Conservation (phyloP, 495 filamentous ascomycete genomes). For the Penicillium canariense region DNA sequence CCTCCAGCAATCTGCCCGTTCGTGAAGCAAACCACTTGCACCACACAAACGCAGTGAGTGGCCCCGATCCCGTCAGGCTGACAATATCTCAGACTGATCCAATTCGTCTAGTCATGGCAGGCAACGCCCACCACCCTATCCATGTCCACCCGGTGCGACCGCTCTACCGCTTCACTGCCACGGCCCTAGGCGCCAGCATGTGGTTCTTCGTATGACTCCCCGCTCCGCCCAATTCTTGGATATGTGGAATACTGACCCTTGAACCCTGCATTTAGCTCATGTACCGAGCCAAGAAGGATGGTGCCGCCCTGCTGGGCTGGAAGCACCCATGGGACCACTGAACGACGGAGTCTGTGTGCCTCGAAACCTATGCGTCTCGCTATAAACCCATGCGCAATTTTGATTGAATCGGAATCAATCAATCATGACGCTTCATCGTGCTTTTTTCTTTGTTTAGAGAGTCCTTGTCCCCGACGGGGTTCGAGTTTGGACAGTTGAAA, state of each 20-base stretch:
- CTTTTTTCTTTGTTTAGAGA: constrained; percentile 3
- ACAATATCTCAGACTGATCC: background rate
- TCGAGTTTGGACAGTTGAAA: constrained; percentile 15
- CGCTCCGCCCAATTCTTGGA: background rate
- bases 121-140: constrained; percentile 60
- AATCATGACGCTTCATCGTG: background rate
- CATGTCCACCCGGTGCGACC: constrained; percentile 69
- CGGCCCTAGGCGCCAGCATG: constrained; percentile 89
- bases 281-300: constrained; percentile 95
- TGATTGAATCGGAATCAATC: background rate
- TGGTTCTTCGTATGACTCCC: constrained; percentile 87
- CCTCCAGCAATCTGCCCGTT: constrained; percentile 13
- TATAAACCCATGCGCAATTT: background rate
- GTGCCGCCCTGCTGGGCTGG: constrained; percentile 82
- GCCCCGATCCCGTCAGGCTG: background rate
- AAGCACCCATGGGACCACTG: constrained; percentile 99
- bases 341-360: background rate
- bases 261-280: constrained; percentile 60
- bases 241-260: background rate
- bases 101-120: constrained; percentile 47
- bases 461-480: constrained; percentile 30
- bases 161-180: constrained; percentile 81
- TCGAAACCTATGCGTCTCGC: background rate
- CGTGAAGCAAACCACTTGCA: constrained; percentile 12
- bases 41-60: constrained; percentile 18